Evolutionary conservation across 306 rosid genomes (phyloP).

Genomic region (Heteromeles arbutifolia): DNA sequence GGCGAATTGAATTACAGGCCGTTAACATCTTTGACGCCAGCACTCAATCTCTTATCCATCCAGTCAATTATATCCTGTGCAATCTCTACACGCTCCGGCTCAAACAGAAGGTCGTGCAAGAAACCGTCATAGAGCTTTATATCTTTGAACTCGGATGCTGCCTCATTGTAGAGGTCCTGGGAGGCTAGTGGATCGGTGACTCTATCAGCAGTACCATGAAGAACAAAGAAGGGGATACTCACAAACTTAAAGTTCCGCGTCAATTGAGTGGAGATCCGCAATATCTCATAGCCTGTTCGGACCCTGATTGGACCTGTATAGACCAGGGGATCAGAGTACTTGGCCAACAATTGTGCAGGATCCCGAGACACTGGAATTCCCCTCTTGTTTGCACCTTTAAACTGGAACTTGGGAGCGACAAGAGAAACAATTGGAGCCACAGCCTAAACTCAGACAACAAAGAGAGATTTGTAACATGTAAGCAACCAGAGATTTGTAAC

Average conservation of each 20-base stretch:
- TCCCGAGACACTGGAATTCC: conserved; percentile 98
- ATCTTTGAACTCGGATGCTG: conserved; percentile 72
- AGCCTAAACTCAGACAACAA: conserved; percentile 46
- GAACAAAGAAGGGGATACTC: conserved; percentile 88
- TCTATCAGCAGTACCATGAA: conserved; percentile 94
- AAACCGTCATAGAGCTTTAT: conserved; percentile 91
- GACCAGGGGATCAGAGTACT: conserved; percentile 92
- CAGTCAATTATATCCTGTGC: conserved; percentile 77
- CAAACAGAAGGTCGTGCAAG: conserved; percentile 88
- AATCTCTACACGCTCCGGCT: conserved; percentile 87
- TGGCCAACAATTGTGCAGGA: conserved; percentile 83
- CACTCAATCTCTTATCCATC: conserved; percentile 64
- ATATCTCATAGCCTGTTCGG: conserved; percentile 90
- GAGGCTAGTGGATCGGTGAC: conserved; percentile 96
- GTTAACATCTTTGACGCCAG: conserved; percentile 4
- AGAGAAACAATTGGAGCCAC: conserved; percentile 83
- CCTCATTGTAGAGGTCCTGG: conserved; percentile 68
- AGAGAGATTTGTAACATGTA: neutral
- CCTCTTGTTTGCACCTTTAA: conserved; percentile 95
- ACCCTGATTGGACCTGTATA: conserved; percentile 97
- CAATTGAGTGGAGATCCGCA: conserved; percentile 70
- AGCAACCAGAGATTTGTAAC: neutral
- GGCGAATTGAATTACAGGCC: conserved; percentile 4
- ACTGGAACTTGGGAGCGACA: conserved; percentile 80
- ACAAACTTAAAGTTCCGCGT: conserved; percentile 63